phyloP scores from a whole-genome alignment of 2,329 filamentous ascomycete genomes.

The Plenodomus tracheiphilus region DNA sequence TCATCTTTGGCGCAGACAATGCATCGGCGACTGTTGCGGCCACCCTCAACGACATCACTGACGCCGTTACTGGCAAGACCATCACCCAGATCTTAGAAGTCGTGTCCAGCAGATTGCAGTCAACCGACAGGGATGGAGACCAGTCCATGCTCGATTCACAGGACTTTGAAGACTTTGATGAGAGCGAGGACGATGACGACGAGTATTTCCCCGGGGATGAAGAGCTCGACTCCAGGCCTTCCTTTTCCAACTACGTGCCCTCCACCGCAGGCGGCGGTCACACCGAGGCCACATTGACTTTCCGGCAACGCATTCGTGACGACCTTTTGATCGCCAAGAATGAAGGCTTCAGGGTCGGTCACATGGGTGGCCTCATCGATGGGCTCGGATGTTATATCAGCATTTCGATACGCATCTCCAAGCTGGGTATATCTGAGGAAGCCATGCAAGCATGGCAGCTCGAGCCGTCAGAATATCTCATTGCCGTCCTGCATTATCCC shows the following conservation, averaged over 20 bases:
- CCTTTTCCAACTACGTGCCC: conserved; percentile 4
- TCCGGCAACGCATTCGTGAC: conserved; percentile 51
- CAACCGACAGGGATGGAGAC: conserved; percentile 48
- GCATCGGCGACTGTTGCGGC: conserved; percentile 48
- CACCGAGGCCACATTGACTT: conserved; percentile 27
- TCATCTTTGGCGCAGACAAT: conserved; percentile 58
- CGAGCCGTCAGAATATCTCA: conserved; percentile 66
- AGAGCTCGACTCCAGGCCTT: conserved; percentile 40
- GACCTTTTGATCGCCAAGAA: conserved; percentile 66
- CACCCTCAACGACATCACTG: conserved; percentile 52
- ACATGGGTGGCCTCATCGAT: conserved; percentile 57
- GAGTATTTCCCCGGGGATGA: conserved; percentile 46
- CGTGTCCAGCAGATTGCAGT: conserved; percentile 45
- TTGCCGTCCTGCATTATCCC: conserved; percentile 70
- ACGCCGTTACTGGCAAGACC: conserved; percentile 48
- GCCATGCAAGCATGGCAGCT: conserved; percentile 79
- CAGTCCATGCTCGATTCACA: conserved; percentile 48
- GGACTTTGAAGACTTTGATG: conserved; percentile 34
- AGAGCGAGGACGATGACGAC: conserved; percentile 39
- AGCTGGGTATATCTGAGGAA: conserved; percentile 74
- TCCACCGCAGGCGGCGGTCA: conserved; percentile 6
- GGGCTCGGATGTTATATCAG: conserved; percentile 60
- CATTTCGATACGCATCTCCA: conserved; percentile 69
- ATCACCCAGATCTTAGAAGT: conserved; percentile 55
- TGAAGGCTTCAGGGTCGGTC: conserved; percentile 72